Percentiles rank a stretch among this genome's conserved stretches.
These are phyloP conservation scores for Salix viminalis DNA, from an alignment of 345 rosid species.

Conservation along the genomic window DNA sequence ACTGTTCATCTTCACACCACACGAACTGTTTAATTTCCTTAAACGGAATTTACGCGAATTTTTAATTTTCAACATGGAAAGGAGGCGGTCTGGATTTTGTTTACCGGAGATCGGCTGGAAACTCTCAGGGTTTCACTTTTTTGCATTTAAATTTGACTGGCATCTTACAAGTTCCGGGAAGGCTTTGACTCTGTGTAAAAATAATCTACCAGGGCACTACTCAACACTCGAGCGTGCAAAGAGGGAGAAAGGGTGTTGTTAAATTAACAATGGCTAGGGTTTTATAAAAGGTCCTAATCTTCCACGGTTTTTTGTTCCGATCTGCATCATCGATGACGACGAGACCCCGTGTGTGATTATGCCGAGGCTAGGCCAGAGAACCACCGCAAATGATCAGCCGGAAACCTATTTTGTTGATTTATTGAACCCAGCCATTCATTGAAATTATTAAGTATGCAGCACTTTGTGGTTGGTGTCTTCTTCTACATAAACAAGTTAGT, in stretches of 20 bases:
- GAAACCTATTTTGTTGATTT: neutral
- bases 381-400: neutral
- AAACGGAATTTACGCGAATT: no score
- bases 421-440: neutral
- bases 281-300: neutral
- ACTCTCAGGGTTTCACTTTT: neutral
- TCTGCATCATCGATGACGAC: neutral
- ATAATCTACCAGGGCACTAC: no score
- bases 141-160: no score
- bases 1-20: no score
- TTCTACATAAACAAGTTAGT: neutral
- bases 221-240: no score
- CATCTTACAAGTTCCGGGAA: no score
- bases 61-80: no score
- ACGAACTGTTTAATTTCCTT: no score
- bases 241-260: no score
- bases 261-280: neutral
- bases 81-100: neutral
- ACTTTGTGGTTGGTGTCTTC: neutral
- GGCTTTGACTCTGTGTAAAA: no score
- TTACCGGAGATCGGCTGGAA: neutral
- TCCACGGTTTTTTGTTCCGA: neutral
- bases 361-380: neutral
- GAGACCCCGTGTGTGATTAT: neutral
- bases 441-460: neutral